Percentiles rank a stretch among this genome's conserved stretches.
Evolutionary conservation across 768 basidiomycete species (phyloP).

Genomic region (Amanita pallidorosea): DNA sequence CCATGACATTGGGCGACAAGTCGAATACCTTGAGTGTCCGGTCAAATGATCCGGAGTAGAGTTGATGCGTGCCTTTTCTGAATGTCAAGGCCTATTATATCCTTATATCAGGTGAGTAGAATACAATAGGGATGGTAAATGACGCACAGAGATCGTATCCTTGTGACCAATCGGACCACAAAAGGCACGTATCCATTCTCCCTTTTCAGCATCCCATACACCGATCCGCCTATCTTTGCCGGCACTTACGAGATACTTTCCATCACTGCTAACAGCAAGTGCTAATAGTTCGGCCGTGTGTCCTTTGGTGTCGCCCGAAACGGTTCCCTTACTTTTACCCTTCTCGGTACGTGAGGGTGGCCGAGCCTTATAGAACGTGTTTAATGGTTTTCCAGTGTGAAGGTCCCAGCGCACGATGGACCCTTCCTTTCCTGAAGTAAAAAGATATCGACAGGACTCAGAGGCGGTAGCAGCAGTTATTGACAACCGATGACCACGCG

Average conservation of each 20-base stretch:
- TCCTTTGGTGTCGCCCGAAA: conserved; percentile 41
- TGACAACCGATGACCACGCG: conserved; percentile 65
- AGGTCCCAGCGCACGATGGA: conserved; percentile 82
- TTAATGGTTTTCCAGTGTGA: conserved; percentile 44
- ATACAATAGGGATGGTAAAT: not conserved
- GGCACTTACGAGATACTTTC: conserved; percentile 75
- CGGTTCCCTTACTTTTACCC: conserved; percentile 39
- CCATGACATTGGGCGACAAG: conserved; percentile 58
- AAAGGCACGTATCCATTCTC: conserved; percentile 72
- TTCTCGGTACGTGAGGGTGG: conserved; percentile 31
- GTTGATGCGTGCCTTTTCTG: conserved; percentile 62
- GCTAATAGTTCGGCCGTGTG: conserved; percentile 83
- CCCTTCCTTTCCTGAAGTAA: conserved; percentile 87
- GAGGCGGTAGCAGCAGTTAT: conserved; percentile 77
- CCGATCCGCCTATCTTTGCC: conserved; percentile 77
- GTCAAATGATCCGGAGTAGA: conserved; percentile 75
- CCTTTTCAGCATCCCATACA: conserved; percentile 75
- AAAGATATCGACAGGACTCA: conserved; percentile 64
- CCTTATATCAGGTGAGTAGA: conserved; percentile 2
- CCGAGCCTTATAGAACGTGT: conserved; percentile 51
- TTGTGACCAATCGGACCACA: conserved; percentile 66
- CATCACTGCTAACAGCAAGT: conserved; percentile 79
- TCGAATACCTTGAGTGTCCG: conserved; percentile 88
- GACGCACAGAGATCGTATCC: conserved; percentile 26
- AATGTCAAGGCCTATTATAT: conserved; percentile 52